These are phyloP conservation scores for Quercus berberidifolia DNA, from an alignment of 306 rosid species.

Conservation along the genomic window DNA sequence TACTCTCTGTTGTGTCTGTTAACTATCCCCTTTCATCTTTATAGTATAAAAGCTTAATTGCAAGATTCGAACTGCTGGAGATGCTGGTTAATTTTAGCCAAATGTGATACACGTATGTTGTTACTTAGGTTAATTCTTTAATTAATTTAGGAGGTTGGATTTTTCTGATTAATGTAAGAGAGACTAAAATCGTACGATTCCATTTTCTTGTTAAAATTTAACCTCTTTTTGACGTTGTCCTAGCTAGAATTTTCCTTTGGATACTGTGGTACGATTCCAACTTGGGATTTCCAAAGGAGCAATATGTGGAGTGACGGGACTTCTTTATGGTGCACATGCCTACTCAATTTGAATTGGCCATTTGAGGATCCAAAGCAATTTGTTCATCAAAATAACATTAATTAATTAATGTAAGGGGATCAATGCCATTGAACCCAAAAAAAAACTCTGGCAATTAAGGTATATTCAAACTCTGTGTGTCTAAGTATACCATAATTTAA, in stretches of 20 bases:
- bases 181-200: background rate
- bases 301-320: background rate
- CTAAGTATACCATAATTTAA: too few relatives aligned
- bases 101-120: background rate
- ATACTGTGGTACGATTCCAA: background rate
- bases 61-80: background rate
- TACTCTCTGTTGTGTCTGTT: background rate
- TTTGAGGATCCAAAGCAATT: too few relatives aligned
- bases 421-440: too few relatives aligned
- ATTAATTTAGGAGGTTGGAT: too few relatives aligned
- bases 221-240: background rate
- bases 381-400: too few relatives aligned
- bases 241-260: background rate
- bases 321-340: too few relatives aligned
- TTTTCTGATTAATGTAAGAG: background rate
- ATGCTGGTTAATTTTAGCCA: background rate
- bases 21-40: background rate
- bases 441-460: too few relatives aligned
- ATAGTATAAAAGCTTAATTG: background rate
- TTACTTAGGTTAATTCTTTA: background rate
- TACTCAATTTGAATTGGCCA: too few relatives aligned
- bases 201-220: background rate
- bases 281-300: background rate
- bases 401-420: too few relatives aligned
- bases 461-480: too few relatives aligned